Conservation (phyloP, 108 stramenopile species). For the Fragilariopsis cylindrus region DNA sequence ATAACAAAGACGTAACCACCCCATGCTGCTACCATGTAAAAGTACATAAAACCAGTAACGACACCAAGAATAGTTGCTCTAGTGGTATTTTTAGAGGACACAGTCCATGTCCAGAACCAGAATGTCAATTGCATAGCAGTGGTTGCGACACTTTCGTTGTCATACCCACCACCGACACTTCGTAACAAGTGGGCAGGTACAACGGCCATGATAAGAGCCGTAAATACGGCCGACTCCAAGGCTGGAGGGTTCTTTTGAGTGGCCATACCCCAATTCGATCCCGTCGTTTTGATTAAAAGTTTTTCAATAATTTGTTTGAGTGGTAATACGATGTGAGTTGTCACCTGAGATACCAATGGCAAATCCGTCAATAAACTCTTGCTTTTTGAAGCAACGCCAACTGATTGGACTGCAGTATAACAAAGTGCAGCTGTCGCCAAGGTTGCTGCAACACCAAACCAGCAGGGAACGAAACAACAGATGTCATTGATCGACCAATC, state of each 20-base stretch:
- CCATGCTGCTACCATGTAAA: slow-evolving; percentile 99
- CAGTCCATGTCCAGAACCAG: slow-evolving; percentile 79
- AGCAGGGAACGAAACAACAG: slow-evolving; percentile 90
- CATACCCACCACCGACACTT: slow-evolving; percentile 93
- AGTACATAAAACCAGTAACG: slow-evolving; percentile 70
- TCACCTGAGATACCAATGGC: slow-evolving; percentile 50
- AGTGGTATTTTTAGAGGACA: slow-evolving; percentile 30
- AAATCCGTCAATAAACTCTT: slow-evolving; percentile 54
- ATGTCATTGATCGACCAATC: slow-evolving; percentile 90
- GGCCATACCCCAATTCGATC: slow-evolving; percentile 41
- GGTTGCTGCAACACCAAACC: slow-evolving; percentile 88
- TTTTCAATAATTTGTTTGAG: slow-evolving; percentile 41
- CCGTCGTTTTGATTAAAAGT: slow-evolving; percentile 33
- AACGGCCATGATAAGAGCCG: slow-evolving; percentile 79
- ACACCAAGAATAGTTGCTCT: slow-evolving; percentile 35
- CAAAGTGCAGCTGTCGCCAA: slow-evolving; percentile 65
- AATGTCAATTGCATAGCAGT: slow-evolving; percentile 91
- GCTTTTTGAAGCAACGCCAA: slow-evolving; percentile 9
- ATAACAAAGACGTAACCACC: slow-evolving; percentile 99
- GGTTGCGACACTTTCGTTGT: slow-evolving; percentile 97
- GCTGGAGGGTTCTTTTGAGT: slow-evolving; percentile 40
- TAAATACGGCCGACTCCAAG: slow-evolving; percentile 51
- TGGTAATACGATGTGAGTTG: slow-evolving; percentile 29
- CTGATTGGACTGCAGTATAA: slow-evolving; percentile 42
- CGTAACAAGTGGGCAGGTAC: slow-evolving; percentile 89